Evolutionary conservation across 1,284 basidiomycete species (phyloP), one percentile per base, ranked within the genome.

Genomic region (Boletellus deceptivus): DNA sequence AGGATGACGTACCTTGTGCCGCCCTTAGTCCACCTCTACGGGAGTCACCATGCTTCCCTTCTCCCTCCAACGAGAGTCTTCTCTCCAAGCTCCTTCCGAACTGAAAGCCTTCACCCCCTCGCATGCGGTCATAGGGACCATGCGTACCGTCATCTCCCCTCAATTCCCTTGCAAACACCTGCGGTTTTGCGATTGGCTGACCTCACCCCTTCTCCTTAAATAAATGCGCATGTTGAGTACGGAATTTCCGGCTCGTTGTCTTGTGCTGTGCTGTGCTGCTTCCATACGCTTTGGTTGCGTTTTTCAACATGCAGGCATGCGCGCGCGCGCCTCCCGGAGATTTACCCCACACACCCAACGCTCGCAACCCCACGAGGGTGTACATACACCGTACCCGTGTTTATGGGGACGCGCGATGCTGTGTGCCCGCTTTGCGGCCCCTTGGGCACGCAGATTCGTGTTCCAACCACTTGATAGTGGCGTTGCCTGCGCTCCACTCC

Each of bases 61-160:
- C 42, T 25, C 46, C 45, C 49, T 44, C 42, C 41, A 51, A 64
- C 35, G 45, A 54, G 27, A 41, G 14, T 16, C 48, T 56, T 63
- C 40, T 62, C 40, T 11, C 29, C 50, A 56, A 50, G 62, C 6
- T 65, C 63, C 61, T 65, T 65, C 63, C 60, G 63, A 52, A 50
- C 44, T 48, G 45, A 52, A 50, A 36, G 45, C 20, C 57, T 52
- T 44, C 47, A 29, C 43, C 42, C 46, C n/a, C 41, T 59, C 47
- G 46, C 52, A 51, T 59, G 56, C 25, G 10, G 24, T 38, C 50
- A 46, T 52, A 31, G 20, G 35, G 31, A 39, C 29, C 42, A 13
- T 43, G 27, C 3, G n/a, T 18, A 20, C 33, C 31, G 14, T 43
- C 42, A 18, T 13, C 44, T 48, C 46, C 35, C 39, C 41, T 53